Evolutionary conservation across 1,139 yeast species (phyloP).

Genomic region (Schizosaccharomyces versatilis): DNA sequence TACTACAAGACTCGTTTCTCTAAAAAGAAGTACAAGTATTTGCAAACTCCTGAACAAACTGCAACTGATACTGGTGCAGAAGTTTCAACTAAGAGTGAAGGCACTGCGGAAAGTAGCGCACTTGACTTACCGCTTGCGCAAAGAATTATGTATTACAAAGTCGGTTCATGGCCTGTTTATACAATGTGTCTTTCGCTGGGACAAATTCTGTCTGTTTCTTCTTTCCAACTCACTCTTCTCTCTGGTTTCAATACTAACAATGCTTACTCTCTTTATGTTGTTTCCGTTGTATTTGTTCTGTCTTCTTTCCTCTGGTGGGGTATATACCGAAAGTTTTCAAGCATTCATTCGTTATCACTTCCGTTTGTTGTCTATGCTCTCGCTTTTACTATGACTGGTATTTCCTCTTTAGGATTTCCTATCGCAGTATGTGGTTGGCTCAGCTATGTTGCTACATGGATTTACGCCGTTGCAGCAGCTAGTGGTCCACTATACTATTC

Average conservation of each 20-base stretch:
- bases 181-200: conserved; percentile 10
- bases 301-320: conserved; percentile 10
- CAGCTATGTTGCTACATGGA: conserved; percentile 8
- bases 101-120: too few species aligned
- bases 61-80: too few species aligned
- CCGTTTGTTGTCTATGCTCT: conserved; percentile 9
- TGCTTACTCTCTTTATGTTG: conserved; percentile 7
- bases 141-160: conserved; percentile 7
- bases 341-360: conserved; percentile 7
- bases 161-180: conserved; percentile 10
- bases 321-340: conserved; percentile 7
- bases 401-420: conserved; percentile 6
- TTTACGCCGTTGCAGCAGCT: conserved; percentile 10
- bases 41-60: background rate
- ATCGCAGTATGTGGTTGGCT: conserved; percentile 7
- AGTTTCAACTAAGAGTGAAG: too few species aligned
- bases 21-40: background rate
- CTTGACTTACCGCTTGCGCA: background rate
- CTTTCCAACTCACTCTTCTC: conserved; percentile 10
- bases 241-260: conserved; percentile 7
- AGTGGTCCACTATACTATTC: conserved; percentile 10
- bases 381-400: conserved; percentile 10
- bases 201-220: conserved; percentile 9
- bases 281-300: conserved; percentile 7
- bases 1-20: background rate